A percentile compares a stretch with the other conserved stretches of the same genome.
These are phyloP conservation scores for Amaranthus tricolor DNA, from an alignment of 179 eudicot genomes.

Conservation along the genomic window DNA sequence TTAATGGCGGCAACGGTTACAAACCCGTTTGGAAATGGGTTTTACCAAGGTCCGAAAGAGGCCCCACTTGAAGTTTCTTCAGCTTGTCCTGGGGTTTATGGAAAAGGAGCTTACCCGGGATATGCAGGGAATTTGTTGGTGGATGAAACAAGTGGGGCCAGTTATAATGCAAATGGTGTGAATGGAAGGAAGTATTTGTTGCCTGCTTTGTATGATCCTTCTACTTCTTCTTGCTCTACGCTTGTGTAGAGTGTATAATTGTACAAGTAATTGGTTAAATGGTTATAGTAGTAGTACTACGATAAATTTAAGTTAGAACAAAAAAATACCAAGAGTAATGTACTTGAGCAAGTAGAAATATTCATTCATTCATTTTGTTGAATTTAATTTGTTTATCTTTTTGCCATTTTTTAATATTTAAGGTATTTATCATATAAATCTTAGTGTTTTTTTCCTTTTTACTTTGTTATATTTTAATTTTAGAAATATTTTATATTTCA, in stretches of 20 bases:
- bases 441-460: not conserved
- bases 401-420: not conserved
- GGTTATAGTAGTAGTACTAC: not conserved
- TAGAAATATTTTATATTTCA: too few species aligned
- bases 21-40: constrained; percentile 45
- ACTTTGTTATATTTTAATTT: not conserved
- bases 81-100: constrained; percentile 42
- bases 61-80: constrained; percentile 42
- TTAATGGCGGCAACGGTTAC: constrained; percentile 40
- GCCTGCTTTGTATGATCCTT: constrained; percentile 33
- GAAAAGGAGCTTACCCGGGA: constrained; percentile 46
- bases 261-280: not conserved
- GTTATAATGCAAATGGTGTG: constrained; percentile 43
- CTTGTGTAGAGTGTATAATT: constrained; percentile 18
- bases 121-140: constrained; percentile 36
- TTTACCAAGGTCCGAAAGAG: constrained; percentile 43
- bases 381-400: not conserved
- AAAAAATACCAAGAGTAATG: not conserved
- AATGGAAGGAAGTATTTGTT: constrained; percentile 43
- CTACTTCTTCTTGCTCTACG: constrained; percentile 32
- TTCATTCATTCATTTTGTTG: constrained; percentile 18
- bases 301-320: not conserved
- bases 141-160: constrained; percentile 31
- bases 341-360: not conserved
- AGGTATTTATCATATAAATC: too few species aligned